These are phyloP conservation scores for Xerocomellus chrysenteron DNA, from an alignment of 768 basidiomycete species.

Conservation along the genomic window DNA sequence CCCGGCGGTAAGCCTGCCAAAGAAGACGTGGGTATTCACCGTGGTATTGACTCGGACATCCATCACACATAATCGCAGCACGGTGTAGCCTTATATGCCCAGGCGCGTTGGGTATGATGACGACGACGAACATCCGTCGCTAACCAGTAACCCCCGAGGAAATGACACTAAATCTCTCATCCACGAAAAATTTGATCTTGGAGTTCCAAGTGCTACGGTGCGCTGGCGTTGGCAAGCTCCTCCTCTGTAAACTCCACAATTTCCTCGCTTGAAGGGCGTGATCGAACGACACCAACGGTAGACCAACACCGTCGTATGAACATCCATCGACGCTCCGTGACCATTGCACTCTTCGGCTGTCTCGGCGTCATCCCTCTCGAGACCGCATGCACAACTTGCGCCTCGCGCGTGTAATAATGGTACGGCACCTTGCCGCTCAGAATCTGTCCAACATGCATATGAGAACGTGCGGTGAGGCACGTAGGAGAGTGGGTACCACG, in stretches of 20 bases:
- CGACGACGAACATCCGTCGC: background rate
- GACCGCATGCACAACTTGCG: slow-evolving; percentile 8
- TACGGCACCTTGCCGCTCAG: slow-evolving; percentile 14
- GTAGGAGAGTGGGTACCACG: background rate
- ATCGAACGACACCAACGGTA: slow-evolving; percentile 22
- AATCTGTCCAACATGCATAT: background rate
- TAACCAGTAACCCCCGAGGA: background rate
- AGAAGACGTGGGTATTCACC: background rate
- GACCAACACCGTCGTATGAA: slow-evolving; percentile 18
- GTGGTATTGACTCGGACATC: background rate
- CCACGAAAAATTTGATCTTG: background rate
- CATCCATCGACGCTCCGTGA: slow-evolving; percentile 9
- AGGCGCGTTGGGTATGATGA: background rate
- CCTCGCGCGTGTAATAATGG: slow-evolving; percentile 7
- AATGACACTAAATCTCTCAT: background rate
- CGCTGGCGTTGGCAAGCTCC: background rate
- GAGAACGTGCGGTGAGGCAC: too few relatives aligned
- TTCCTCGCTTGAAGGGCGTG: slow-evolving; percentile 31
- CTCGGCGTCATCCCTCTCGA: background rate
- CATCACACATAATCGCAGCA: background rate
- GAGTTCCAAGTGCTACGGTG: background rate
- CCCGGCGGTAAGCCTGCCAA: too few relatives aligned
- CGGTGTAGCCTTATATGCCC: background rate
- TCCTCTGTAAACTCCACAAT: slow-evolving; percentile 15
- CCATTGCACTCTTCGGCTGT: background rate